Evolutionary conservation across 2,329 filamentous ascomycete genomes (phyloP).

Genomic region (Cytospora piceae): DNA sequence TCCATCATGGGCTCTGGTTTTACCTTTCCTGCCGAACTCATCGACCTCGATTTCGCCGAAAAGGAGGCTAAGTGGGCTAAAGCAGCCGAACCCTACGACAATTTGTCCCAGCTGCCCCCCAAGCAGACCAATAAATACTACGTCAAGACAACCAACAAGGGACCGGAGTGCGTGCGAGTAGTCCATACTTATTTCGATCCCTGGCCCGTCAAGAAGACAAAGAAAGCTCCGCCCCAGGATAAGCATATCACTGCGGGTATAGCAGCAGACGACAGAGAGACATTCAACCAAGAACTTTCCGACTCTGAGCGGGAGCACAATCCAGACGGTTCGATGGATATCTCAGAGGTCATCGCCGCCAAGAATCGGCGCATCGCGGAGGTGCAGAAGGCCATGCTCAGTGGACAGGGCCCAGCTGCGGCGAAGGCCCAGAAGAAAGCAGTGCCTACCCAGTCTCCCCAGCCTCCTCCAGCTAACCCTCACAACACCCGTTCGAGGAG

Average conservation of each 20-base stretch:
- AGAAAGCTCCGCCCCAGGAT: not conserved
- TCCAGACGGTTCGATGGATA: not conserved
- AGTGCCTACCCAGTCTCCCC: not conserved
- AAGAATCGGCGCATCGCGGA: slow-evolving; percentile 2
- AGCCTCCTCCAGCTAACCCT: not conserved
- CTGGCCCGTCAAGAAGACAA: slow-evolving; percentile 7
- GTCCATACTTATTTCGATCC: not conserved
- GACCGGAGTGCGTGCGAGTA: not conserved
- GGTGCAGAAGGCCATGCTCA: slow-evolving; percentile 9
- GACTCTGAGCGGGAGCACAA: not conserved
- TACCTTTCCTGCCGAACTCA: not conserved
- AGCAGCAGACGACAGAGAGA: slow-evolving; percentile 15
- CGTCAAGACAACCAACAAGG: not conserved
- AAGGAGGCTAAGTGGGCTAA: slow-evolving; percentile 23
- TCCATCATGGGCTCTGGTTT: not conserved
- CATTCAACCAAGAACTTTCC: slow-evolving; percentile 10
- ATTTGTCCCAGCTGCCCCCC: slow-evolving; percentile 6
- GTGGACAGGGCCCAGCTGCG: slow-evolving; percentile 15
- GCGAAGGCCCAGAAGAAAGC: slow-evolving; percentile 1
- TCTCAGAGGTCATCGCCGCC: slow-evolving; percentile 10
- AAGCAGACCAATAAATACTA: not conserved
- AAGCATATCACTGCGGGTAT: slow-evolving; percentile 6
- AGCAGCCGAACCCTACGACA: slow-evolving; percentile 9
- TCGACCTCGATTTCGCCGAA: slow-evolving; percentile 5
- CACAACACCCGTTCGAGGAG: slow-evolving; percentile 15